Evolutionary conservation across 169 alveolate species (phyloP).

Genomic region (Cytauxzoon felis): DNA sequence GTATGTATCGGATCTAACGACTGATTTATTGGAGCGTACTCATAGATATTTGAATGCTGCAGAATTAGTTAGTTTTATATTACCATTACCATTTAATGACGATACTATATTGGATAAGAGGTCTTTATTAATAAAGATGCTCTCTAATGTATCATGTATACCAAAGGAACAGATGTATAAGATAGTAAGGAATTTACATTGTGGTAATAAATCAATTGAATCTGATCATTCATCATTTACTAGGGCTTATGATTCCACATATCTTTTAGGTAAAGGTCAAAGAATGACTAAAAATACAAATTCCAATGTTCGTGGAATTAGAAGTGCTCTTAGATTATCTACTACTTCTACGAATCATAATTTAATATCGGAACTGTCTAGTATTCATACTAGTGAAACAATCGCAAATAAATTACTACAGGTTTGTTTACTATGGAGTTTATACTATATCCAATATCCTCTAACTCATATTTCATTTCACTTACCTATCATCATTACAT

Average conservation of each 20-base stretch:
- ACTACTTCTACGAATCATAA: constrained; percentile 8
- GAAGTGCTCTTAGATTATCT: constrained; percentile 18
- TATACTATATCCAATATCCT: no score
- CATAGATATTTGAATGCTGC: constrained; percentile 20
- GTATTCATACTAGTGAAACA: constrained; percentile 3
- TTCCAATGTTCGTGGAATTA: no score
- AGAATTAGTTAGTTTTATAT: constrained; percentile 28
- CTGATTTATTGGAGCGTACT: constrained; percentile 47
- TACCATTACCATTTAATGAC: constrained; percentile 59
- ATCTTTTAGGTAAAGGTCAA: no score
- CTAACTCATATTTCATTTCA: no score
- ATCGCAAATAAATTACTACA: constrained; percentile 7
- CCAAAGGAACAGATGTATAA: constrained; percentile 38
- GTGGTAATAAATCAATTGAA: background rate
- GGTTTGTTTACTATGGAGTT: no score
- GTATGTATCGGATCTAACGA: constrained; percentile 21
- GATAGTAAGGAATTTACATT: constrained; percentile 1
- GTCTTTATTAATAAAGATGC: constrained; percentile 30
- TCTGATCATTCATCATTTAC: background rate
- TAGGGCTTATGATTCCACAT: background rate
- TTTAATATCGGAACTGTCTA: constrained; percentile 7
- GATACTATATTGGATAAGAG: constrained; percentile 27
- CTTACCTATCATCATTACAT: no score
- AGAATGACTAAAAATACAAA: no score
- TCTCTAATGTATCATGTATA: constrained; percentile 30